Evolutionary conservation across 2,329 filamentous ascomycete genomes (phyloP).

Genomic region (Pseudodiploospora longispora): DNA sequence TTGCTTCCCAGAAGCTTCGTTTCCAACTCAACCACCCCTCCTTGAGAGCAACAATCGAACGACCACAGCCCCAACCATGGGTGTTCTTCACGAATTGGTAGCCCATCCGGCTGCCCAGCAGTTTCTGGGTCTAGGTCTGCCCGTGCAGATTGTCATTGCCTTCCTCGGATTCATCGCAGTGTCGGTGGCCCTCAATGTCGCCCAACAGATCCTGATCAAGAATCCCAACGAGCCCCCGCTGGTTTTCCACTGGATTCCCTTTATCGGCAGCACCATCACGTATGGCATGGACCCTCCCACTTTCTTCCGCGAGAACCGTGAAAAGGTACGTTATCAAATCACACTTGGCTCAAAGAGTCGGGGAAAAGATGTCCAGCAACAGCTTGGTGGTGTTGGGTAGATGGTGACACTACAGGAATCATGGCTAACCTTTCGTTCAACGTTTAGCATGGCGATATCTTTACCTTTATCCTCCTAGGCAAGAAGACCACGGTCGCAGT

Average conservation of each 20-base stretch:
- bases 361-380: too few species aligned
- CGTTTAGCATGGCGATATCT: conserved; percentile 72
- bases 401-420: too few species aligned
- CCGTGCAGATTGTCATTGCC: conserved; percentile 38
- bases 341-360: too few species aligned
- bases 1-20: too few species aligned
- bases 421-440: conserved; percentile 17
- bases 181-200: conserved; percentile 67
- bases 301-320: conserved; percentile 71
- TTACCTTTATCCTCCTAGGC: conserved; percentile 81
- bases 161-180: conserved; percentile 38
- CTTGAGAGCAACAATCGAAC: background rate
- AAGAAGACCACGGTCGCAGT: conserved; percentile 84
- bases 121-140: conserved; percentile 39
- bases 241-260: conserved; percentile 73
- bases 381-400: too few species aligned
- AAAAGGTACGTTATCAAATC: conserved; percentile 52
- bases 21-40: too few species aligned
- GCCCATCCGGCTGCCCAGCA: conserved; percentile 41
- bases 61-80: conserved; percentile 33
- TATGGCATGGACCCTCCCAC: conserved; percentile 92
- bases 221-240: conserved; percentile 74
- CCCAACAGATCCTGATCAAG: conserved; percentile 70
- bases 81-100: conserved; percentile 44
- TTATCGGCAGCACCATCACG: conserved; percentile 83